Base-by-base conservation (phyloP, 306 rosid species). In the Macrotyloma uniflorum region DNA sequence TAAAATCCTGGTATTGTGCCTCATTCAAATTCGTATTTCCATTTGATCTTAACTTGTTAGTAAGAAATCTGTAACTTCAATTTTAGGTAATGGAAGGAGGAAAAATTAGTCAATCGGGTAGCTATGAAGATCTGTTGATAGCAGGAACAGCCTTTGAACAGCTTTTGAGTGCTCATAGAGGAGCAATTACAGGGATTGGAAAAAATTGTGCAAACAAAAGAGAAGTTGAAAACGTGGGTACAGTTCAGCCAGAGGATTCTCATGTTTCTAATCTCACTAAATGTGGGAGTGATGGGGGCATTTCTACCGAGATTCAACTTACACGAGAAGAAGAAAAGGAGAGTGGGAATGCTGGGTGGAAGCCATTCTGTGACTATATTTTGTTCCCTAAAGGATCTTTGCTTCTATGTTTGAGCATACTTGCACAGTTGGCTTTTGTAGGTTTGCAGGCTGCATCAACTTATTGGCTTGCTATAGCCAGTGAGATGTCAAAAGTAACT, bases 151-250 rank as follows among this genome's bases (percentile, higher is more conserved):
- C 91, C 57, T 91, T 91, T 51, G 85, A 89, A 57, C 86, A 85
- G 40, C 94, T 91, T 38, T 87, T 89, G 73, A 85, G 80, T 79
- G 92, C 92, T 71, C 91, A 89, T 61, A 89, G 35, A 70, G 92
- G 85, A 67, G 67, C 83, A 19, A 67, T 85, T 40, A 65, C 84
- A 40, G 77, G 55, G 23, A 54, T 85, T 9, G 84, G 71, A 43
- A 57, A 78, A 9, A 78, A 11, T 8, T 2, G 50, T 68, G 83
- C 80, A 77, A 75, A 67, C 54, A 72, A 22, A 71, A 71, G 22
- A 68, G 86, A 66, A 38, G 15, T 33, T 49, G 67, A 73, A 24
- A 80, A 61, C n/a, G 68, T 4, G 14, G 85, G 55, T 12, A 55
- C 5, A 1, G 58, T 58, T 54, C 67, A 13, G 22, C 70, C 71